Base-by-base conservation (phyloP, 1,284 basidiomycete species). In the Malassezia brasiliensis region DNA sequence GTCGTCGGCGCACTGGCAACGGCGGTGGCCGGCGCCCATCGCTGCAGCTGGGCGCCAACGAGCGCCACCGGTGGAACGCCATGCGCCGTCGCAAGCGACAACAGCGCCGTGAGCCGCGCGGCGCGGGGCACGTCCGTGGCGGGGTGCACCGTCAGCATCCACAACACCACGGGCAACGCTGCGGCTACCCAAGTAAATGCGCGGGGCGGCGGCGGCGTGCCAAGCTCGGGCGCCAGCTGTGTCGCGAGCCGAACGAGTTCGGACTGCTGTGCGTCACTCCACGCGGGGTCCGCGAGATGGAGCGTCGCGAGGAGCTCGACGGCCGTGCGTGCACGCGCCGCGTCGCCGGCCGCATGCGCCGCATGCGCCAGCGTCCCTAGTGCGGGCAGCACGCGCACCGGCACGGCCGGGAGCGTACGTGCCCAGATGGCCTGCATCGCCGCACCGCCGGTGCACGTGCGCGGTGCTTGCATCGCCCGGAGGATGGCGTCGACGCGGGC, bases 241-340 rank as follows among this genome's bases (percentile, higher is more conserved):
- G 42, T 14, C 17, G 42, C 25, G 5, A 45, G 32, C 7, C 17
- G 5, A 5, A 8, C 20, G 1, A 55, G 32, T 15, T 36, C 41
- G 10, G n/a, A 19, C 22, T 17, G 14, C 31, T 50, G 47, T 25
- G 17, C 40, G 8, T 30, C 40, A 3, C 37, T 25, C 53, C 53
- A 54, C 3, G 47, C 38, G 11, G 22, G 17, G 22, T 35, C 28
- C n/a, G 47, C 34, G 28, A 56, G 17, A 15, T 46, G 25, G 17
- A 56, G 35, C 31, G 54, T 51, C 12, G 47, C 34, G 4, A 56
- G 32, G 14, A 56, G 42, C 40, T 56, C 39, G n/a, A 52, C 32
- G 19, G 31, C 42, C 3, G 45, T 51, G 3, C 15, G 17, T 2
- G 34, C 50, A 7, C 20, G n/a, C 28, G 32, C 34, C 14, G 15